A percentile compares a stretch with the other conserved stretches of the same genome.
These are phyloP conservation scores for Penicillium sp. DNA, from an alignment of 2,329 filamentous ascomycete genomes.

Conservation along the genomic window DNA sequence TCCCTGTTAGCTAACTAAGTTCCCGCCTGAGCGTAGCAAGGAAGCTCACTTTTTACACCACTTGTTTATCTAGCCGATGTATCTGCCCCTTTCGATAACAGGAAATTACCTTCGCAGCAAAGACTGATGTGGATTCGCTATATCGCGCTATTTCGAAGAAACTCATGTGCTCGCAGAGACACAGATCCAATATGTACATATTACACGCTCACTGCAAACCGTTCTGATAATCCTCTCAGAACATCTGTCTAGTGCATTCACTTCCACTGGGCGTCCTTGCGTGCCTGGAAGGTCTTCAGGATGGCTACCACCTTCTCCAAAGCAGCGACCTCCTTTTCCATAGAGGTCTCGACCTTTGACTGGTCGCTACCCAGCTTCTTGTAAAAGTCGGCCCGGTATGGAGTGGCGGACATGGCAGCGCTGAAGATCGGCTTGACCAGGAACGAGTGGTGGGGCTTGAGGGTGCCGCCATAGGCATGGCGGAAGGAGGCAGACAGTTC, in stretches of 20 bases:
- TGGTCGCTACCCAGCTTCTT: conserved; percentile 61
- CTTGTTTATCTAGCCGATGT: background rate
- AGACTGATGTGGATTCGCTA: conserved; percentile 13
- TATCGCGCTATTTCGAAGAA: conserved; percentile 3
- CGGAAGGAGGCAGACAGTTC: conserved; percentile 87
- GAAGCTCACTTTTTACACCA: background rate
- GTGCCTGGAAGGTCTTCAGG: conserved; percentile 60
- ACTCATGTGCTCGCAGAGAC: conserved; percentile 15
- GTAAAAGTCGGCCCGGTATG: conserved; percentile 93
- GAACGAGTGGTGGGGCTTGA: conserved; percentile 89
- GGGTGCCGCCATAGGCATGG: conserved; percentile 73
- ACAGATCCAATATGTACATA: conserved; percentile 23
- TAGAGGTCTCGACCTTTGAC: conserved; percentile 57
- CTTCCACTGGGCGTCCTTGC: conserved; percentile 50
- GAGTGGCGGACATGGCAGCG: conserved; percentile 86
- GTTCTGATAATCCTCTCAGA: conserved; percentile 6
- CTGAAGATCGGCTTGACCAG: conserved; percentile 87
- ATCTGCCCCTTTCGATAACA: background rate
- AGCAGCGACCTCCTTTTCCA: conserved; percentile 68
- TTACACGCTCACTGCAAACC: conserved; percentile 8
- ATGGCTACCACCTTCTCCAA: conserved; percentile 76
- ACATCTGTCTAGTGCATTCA: conserved; percentile 4
- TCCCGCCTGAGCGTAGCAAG: background rate
- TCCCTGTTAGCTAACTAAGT: background rate
- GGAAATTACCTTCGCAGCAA: background rate